Evolutionary conservation across 345 rosid species (phyloP), one percentile per base, ranked within the genome.

Genomic region (Salix caprea): DNA sequence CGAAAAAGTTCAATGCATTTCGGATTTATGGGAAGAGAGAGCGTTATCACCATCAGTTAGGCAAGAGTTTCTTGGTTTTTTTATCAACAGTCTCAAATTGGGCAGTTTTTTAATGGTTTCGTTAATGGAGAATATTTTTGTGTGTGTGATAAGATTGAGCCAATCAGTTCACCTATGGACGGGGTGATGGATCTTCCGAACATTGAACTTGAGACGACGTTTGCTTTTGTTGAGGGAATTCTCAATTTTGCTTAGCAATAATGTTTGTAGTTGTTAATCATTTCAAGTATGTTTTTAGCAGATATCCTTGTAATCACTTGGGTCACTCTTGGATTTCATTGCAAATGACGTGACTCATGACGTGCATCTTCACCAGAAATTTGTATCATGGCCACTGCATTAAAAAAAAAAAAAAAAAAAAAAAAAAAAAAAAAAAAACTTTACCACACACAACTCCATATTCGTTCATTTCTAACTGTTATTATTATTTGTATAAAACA

Each of bases 211-310:
- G 85, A 85, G n/a, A 81, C 69, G 24, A 81, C 69, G 64, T 46
- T 84, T 68, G 86, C 83, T 40, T 84, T 84, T 80, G 82, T 85
- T 5, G 88, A 87, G 40, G 86, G 64, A 71, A 67, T 76, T 39
- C 71, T 87, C 60, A 74, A 79, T 72, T 72, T 76, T 69, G 39
- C 62, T 23, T 67, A 66, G 37, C 54, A 30, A 23, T 70, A 16
- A 54, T 26, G 69, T 74, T 77, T 79, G 77, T 65, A 67, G 70
- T 18, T 16, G 69, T 69, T 81, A 64, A 65, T 75, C 44, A 30
- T 6, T 18, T 50, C n/a, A 50, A 16, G 2, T 6, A 16, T 36
- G 19, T 30, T 62, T 14, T 67, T 16, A 65, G 69, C 18, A 7
- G 34, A 18, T 1, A 65, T 65, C 7, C 34, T n/a, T 61, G 13